Evolutionary conservation across 352 stramenopile genomes (phyloP).

Genomic region (Globisporangium camurandrum): DNA sequence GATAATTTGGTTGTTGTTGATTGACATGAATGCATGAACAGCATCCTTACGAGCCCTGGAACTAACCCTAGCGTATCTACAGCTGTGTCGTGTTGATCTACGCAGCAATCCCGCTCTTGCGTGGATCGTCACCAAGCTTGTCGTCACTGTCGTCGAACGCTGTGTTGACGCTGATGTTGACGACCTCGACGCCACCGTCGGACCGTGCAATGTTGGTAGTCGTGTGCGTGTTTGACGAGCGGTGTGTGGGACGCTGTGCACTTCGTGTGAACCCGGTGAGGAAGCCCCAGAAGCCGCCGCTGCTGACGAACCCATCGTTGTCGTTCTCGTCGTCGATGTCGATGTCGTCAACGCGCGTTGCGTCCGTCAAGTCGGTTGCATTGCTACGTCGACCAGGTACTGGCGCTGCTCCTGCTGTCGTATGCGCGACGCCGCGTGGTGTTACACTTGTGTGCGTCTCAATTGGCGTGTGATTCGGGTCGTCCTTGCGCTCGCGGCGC

Average conservation of each 20-base stretch:
- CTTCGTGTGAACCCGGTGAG: neutral
- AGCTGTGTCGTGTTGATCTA: no score
- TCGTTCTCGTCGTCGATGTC: neutral
- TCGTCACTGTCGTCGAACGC: conserved; percentile 1
- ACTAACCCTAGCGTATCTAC: no score
- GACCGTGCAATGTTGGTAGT: neutral
- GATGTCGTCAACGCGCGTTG: neutral
- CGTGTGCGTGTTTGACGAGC: neutral
- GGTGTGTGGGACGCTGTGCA: neutral
- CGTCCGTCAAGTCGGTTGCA: neutral
- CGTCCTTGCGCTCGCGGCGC: neutral
- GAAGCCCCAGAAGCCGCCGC: conserved; percentile 3
- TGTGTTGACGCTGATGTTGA: conserved; percentile 6
- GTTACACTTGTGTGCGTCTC: no score
- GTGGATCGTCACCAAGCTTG: neutral
- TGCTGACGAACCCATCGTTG: neutral
- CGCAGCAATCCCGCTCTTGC: conserved; percentile 4
- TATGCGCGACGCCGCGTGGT: neutral
- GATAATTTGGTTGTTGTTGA: no score
- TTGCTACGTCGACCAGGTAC: neutral
- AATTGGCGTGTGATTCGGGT: neutral
- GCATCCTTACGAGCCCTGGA: no score
- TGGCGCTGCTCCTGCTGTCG: neutral
- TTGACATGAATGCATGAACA: no score
- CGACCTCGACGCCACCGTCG: conserved; percentile 1